Evolutionary conservation across 108 stramenopile genomes (phyloP), one percentile per base, ranked within the genome.

Genomic region (Cyclotella baltica): DNA sequence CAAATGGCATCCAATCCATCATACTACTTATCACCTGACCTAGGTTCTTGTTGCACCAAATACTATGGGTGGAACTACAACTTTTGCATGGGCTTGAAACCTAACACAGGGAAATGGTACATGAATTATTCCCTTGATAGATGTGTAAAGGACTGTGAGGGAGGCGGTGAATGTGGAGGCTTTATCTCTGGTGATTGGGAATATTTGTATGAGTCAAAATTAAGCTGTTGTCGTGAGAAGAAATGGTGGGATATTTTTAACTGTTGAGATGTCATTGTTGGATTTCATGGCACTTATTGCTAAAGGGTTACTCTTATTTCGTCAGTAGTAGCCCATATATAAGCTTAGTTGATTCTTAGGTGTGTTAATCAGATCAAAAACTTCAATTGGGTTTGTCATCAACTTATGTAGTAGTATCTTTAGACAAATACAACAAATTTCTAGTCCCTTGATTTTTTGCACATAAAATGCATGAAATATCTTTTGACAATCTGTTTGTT

Each of bases 1-100:
- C 38, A 40, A 5, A 64, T 64, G 63, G 23, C 15, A n/a, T 5
- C 37, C 8, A 36, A 64, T 20, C 13, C 11, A 29, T 19, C 31
- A 29, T 37, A 37, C 35, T 64, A 36, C 13, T 37, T 64, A 3
- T 64, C 30, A 10, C 16, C 23, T 22, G 36, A 64, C n/a, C 35
- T 20, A 11, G 15, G 30, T 64, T 4, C 19, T 3, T 64, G 63
- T 37, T 64, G 63, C 63, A 64, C 19, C 3, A 35, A 64, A 19
- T 40, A 64, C 37, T 64, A 40, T 37, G 8, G 19, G 22, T 64
- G 63, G 63, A 36, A 64, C 10, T 37, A 64, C n/a, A 4, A 37
- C n/a, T 20, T 11, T 20, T 64, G 63, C 38, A 5, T 64, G 4
- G 52, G 52, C 9, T n/a, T 19, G 4, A 53, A 19, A 53, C n/a